Base-by-base conservation (phyloP, 768 basidiomycete genomes). In the Lyophyllum shimeji region DNA sequence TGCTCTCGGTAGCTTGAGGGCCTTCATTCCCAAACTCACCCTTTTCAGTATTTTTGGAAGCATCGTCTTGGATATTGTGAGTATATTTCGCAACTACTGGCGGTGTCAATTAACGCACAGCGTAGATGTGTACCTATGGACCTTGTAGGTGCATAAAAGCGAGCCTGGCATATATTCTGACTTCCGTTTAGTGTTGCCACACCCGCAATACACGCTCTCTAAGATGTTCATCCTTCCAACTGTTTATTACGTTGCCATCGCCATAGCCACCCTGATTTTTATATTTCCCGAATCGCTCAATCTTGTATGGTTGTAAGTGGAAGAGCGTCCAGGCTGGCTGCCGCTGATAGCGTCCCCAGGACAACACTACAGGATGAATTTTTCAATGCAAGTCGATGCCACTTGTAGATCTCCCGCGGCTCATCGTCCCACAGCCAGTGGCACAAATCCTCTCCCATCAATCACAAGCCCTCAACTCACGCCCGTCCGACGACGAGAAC, bases 241-340 rank as follows among this genome's bases (percentile, higher is more conserved):
- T 4, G 44, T 58, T 7, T 76, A 73, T 55, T 80, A 78, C 57
- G 52, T 75, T 25, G 77, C 75, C 3, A 69, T 77, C 33, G 77
- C 77, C 2, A 58, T 78, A 27, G 65, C 65, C 17, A 64, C 71
- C 18, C 60, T 76, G 20, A 43, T 78, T 24, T 44, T 78, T 0
- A 68, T 80, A 33, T 80, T 78, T 47, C 78, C 78, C 0, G 74
- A 77, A 60, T 77, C 73, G 40, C 56, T 76, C 46, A 78, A 76
- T 53, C 74, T 73, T 59, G 66, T 76, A 37, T 78, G 76, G 77
- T 53, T 74, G 69, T 74, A 57, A 52, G 71, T 60, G 8, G 7
- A 7, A 13, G 11, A 12, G 15, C 17, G 15, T 27, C 15, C 45
- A 5, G 15, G 8, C 13, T 25, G 13, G 17, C 24, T 24, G 3